Evolutionary conservation across 176 grass and related monocot species (phyloP).

Genomic region (Poa pratensis): DNA sequence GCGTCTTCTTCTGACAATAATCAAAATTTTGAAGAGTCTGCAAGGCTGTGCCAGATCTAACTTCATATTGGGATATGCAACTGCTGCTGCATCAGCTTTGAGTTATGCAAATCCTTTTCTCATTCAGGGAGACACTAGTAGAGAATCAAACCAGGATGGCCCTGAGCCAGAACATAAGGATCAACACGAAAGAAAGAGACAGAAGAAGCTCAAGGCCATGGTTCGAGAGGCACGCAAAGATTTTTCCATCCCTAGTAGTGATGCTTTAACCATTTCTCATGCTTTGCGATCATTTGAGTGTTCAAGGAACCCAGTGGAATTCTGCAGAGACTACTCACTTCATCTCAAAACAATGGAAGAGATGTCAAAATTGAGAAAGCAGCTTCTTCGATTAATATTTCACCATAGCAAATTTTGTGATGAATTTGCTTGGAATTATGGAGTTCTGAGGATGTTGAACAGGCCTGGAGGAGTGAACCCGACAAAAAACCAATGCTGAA

Average conservation of each 20-base stretch:
- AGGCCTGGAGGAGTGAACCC: conserved; percentile 63
- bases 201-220: conserved; percentile 64
- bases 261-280: conserved; percentile 83
- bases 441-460: conserved; percentile 70
- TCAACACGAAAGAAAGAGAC: conserved; percentile 54
- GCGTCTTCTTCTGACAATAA: conserved; percentile 80
- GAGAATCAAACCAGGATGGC: conserved; percentile 45
- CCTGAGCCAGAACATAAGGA: conserved; percentile 48
- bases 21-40: conserved; percentile 72
- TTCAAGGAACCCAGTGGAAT: conserved; percentile 62
- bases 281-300: conserved; percentile 84
- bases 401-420: conserved; percentile 70
- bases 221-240: conserved; percentile 69
- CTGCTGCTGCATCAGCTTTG: conserved; percentile 80
- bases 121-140: conserved; percentile 45
- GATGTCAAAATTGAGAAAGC: conserved; percentile 97
- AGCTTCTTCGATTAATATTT: conserved; percentile 82
- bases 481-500: conserved; percentile 63
- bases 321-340: conserved; percentile 84
- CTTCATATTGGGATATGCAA: conserved; percentile 69
- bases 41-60: conserved; percentile 60
- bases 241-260: conserved; percentile 81
- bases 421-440: conserved; percentile 82
- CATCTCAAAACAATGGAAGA: conserved; percentile 98
- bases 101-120: conserved; percentile 91